A percentile compares a stretch with the other conserved stretches of the same genome.
Evolutionary conservation across 2,329 filamentous ascomycete genomes (phyloP).

Genomic region (Dactylellina haptotyla): DNA sequence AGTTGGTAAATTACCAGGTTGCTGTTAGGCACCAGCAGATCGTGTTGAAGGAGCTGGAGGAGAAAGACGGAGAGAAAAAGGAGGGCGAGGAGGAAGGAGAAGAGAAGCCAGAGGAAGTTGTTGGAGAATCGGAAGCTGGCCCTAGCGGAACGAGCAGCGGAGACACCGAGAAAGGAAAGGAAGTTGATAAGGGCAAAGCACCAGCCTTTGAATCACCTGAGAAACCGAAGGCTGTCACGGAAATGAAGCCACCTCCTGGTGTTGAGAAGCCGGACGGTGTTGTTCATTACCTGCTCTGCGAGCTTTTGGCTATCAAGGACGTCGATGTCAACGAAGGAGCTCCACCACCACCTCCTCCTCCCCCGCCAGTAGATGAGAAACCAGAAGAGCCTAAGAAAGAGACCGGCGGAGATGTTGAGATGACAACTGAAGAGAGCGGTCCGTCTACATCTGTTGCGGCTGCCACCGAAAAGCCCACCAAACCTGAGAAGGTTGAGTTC

Average conservation of each 20-base stretch:
- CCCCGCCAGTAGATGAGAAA: too few species aligned
- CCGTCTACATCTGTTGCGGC: conserved; percentile 60
- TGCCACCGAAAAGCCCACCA: conserved; percentile 67
- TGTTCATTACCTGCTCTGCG: conserved; percentile 91
- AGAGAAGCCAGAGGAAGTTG: conserved; percentile 59
- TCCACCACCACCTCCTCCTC: conserved; percentile 46
- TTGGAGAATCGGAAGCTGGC: conserved; percentile 38
- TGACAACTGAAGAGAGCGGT: conserved; percentile 59
- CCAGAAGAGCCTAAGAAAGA: too few species aligned
- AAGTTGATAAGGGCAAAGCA: conserved; percentile 62
- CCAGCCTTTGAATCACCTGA: conserved; percentile 69
- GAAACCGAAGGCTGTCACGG: conserved; percentile 70
- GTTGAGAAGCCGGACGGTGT: conserved; percentile 95
- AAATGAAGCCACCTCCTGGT: conserved; percentile 78
- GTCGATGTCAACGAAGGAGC: conserved; percentile 59
- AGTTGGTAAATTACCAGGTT: conserved; percentile 70
- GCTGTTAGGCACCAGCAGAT: conserved; percentile 57
- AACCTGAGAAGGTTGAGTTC: conserved; percentile 77
- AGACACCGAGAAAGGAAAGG: conserved; percentile 43
- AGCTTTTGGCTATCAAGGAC: conserved; percentile 73
- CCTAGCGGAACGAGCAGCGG: background rate
- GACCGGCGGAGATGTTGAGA: conserved; percentile 65
- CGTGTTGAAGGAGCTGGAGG: conserved; percentile 56
- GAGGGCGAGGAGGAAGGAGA: conserved; percentile 57
- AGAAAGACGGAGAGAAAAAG: conserved; percentile 54